A percentile compares a stretch with the other conserved stretches of the same genome.
phyloP scores from a whole-genome alignment of 345 rosid genomes.

The Kernera saxatilis region DNA sequence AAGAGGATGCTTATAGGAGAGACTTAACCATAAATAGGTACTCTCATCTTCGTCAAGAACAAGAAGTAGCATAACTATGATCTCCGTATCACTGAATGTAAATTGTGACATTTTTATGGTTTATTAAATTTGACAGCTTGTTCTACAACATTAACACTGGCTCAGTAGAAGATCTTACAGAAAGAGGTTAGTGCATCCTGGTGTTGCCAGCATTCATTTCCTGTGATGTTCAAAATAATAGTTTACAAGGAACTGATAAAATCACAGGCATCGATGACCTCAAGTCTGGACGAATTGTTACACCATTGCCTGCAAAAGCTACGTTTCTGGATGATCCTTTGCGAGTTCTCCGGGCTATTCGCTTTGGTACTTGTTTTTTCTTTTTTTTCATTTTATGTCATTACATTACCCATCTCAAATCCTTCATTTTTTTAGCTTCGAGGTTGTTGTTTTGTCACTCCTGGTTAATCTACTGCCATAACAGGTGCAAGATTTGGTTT shows the following conservation, averaged over 20 bases:
- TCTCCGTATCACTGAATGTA: neutral
- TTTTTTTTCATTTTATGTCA: neutral
- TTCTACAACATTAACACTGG: conserved; percentile 80
- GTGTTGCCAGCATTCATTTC: neutral
- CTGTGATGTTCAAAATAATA: neutral
- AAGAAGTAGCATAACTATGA: neutral
- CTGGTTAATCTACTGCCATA: conserved; percentile 25
- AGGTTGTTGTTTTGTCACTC: neutral
- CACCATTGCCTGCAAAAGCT: conserved; percentile 80
- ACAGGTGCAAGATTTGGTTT: conserved; percentile 88
- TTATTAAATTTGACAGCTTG: conserved; percentile 47
- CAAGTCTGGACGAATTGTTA: conserved; percentile 72
- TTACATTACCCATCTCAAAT: neutral
- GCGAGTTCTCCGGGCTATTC: conserved; percentile 94
- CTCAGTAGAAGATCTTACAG: conserved; percentile 78
- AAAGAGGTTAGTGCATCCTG: conserved; percentile 52
- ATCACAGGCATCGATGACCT: conserved; percentile 72
- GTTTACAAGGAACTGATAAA: neutral
- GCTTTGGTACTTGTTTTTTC: conserved; percentile 58
- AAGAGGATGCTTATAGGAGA: conserved; percentile 92
- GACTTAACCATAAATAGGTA: conserved; percentile 95
- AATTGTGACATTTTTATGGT: conserved; percentile 7
- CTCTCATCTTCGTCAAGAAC: neutral
- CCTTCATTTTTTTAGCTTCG: conserved; percentile 5
- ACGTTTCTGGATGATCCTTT: conserved; percentile 96